Evolutionary conservation across 495 filamentous ascomycete species (phyloP), one percentile per base, ranked within the genome.

Genomic region (Aspergillus hancockii): DNA sequence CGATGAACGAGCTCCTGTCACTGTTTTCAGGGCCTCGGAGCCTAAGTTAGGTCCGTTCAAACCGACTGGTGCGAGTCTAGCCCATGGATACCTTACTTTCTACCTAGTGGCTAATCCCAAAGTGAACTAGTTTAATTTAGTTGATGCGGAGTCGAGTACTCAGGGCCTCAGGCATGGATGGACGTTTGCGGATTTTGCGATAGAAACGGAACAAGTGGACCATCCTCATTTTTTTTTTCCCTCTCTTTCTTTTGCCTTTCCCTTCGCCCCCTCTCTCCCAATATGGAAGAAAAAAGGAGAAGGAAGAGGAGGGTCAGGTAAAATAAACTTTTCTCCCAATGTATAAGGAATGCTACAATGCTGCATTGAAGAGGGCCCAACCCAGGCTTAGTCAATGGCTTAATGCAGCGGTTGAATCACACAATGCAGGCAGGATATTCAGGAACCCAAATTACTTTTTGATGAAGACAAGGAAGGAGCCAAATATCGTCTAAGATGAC

Each of bases 11-110:
- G 14, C 34, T 36, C 14, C 21, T 23, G 32, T 32, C 32, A 16
- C 19, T 21, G 30, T 54, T 54, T 40, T 40, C 49, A 31, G 49
- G 49, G 25, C 12, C 23, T 52, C 25, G 49, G 49, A 30, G 49
- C 21, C 49, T 25, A 16, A 51, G n/a, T 51, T 51, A 13, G 16
- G 49, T 28, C 49, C 49, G 49, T 51, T 22, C 21, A 28, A 28
- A 8, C 23, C 28, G 14, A 41, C 38, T 41, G 38, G 14, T 41
- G 38, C 38, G 14, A 41, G 38, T 41, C 38, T 41, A n/a, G 38
- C 14, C 38, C 19, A 49, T 49, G 46, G 19, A 49, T 13, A 49
- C n/a, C n/a, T n/a, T 41, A 41, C 38, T 41, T 41, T 41, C 38
- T 41, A 41, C 38, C 14, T 12, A 49, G 19, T 19, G 0, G 21